phyloP scores from a whole-genome alignment of 805 yeast species.

The Torulaspora delbrueckii region DNA sequence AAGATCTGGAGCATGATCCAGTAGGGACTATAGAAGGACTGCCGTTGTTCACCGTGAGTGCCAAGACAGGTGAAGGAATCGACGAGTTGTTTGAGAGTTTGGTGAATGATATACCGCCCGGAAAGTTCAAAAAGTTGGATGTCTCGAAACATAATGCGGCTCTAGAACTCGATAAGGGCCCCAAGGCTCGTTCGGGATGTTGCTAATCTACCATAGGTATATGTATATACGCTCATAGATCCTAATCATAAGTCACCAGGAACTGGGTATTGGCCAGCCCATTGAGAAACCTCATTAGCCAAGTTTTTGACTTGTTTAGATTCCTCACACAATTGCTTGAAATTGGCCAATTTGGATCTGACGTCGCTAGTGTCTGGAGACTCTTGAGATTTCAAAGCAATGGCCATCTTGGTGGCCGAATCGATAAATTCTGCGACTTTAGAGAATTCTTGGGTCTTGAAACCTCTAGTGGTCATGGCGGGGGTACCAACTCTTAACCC shows the following conservation, averaged over 20 bases:
- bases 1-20: slow-evolving; percentile 52
- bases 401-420: slow-evolving; percentile 67
- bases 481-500: slow-evolving; percentile 98
- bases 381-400: slow-evolving; percentile 49
- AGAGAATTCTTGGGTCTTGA: slow-evolving; percentile 70
- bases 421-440: slow-evolving; percentile 77
- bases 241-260: slow-evolving; percentile 62
- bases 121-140: slow-evolving; percentile 18
- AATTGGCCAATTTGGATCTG: slow-evolving; percentile 57
- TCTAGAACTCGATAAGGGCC: neutral
- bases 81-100: slow-evolving; percentile 42
- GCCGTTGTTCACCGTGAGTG: slow-evolving; percentile 42
- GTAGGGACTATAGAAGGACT: slow-evolving; percentile 32
- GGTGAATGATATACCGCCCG: slow-evolving; percentile 39
- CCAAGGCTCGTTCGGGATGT: slow-evolving; percentile 5
- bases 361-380: slow-evolving; percentile 48
- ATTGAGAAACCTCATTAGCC: slow-evolving; percentile 60
- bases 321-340: slow-evolving; percentile 66
- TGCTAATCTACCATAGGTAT: slow-evolving; percentile 4
- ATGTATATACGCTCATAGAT: neutral
- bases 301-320: slow-evolving; percentile 55
- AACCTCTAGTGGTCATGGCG: slow-evolving; percentile 97
- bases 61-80: slow-evolving; percentile 50
- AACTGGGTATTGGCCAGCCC: slow-evolving; percentile 77
- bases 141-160: neutral